Conservation (phyloP, 345 rosid species). For the Eucalyptus sp. region DNA sequence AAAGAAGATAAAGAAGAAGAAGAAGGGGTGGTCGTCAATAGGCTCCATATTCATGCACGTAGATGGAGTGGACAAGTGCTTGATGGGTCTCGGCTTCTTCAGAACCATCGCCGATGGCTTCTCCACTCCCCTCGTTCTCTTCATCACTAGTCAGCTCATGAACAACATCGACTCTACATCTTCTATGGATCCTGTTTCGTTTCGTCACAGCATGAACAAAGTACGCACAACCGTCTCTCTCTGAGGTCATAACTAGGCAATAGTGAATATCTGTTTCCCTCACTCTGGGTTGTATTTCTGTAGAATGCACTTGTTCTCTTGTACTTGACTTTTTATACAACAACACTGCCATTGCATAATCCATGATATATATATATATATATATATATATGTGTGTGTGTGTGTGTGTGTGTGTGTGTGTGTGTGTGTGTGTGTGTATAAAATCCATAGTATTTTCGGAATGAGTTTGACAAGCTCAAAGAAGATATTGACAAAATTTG, state of each 20-base stretch:
- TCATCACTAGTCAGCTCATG: constrained; percentile 56
- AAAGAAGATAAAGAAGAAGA: background rate
- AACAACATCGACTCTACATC: constrained; percentile 50
- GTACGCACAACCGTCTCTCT: constrained; percentile 6
- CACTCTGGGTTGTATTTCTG: background rate
- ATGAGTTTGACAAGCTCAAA: too few species aligned
- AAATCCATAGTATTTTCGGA: too few species aligned
- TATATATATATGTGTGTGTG: too few species aligned
- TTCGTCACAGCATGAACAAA: constrained; percentile 39
- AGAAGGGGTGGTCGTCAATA: constrained; percentile 4
- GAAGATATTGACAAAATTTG: too few species aligned
- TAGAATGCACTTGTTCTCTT: constrained; percentile 63
- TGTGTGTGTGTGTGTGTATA: too few species aligned
- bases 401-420: too few species aligned
- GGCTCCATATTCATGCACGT: constrained; percentile 73
- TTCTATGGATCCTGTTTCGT: constrained; percentile 1
- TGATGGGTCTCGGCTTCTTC: constrained; percentile 60
- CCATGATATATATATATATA: too few species aligned
- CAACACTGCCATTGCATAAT: too few species aligned
- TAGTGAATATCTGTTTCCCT: background rate
- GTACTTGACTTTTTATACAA: background rate
- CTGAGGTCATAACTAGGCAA: background rate
- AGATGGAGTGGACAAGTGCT: constrained; percentile 37
- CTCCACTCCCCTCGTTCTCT: constrained; percentile 53
- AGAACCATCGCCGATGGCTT: constrained; percentile 73